Evolutionary conservation across 345 rosid species (phyloP).

Genomic region (Boechera divaricarpa): DNA sequence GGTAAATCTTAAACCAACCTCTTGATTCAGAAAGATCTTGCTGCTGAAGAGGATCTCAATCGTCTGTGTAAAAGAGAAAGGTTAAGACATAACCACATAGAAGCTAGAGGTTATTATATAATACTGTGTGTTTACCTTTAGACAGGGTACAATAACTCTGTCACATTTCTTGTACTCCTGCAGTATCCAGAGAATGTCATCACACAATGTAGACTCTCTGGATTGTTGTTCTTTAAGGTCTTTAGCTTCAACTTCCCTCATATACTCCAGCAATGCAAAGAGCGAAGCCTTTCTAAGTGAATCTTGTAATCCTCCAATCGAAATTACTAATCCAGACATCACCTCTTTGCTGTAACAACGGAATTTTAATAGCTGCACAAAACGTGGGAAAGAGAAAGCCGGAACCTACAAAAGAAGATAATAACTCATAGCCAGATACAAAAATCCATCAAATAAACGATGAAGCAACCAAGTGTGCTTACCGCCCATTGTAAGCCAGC

Average conservation of each 20-base stretch:
- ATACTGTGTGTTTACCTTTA: slow-evolving; percentile 60
- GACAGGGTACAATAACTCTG: slow-evolving; percentile 79
- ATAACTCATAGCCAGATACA: neutral
- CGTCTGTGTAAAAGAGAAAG: slow-evolving; percentile 58
- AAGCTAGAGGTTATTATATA: slow-evolving; percentile 12
- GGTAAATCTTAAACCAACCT: slow-evolving; percentile 58
- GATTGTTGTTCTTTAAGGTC: slow-evolving; percentile 49
- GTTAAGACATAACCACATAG: slow-evolving; percentile 19
- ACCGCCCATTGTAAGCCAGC: slow-evolving; percentile 75
- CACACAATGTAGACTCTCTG: slow-evolving; percentile 56
- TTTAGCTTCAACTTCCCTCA: slow-evolving; percentile 53
- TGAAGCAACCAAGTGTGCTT: slow-evolving; percentile 45
- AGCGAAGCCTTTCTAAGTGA: slow-evolving; percentile 74
- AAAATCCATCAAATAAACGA: neutral
- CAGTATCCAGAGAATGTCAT: slow-evolving; percentile 84
- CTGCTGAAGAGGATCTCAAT: slow-evolving; percentile 74
- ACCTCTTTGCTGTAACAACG: slow-evolving; percentile 71
- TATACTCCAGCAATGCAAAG: slow-evolving; percentile 72
- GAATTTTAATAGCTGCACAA: slow-evolving; percentile 66
- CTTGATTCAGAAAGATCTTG: slow-evolving; percentile 65
- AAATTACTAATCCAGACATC: slow-evolving; percentile 83
- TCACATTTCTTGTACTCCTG: slow-evolving; percentile 74
- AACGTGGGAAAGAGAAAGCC: slow-evolving; percentile 78
- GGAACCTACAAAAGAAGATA: slow-evolving; percentile 70
- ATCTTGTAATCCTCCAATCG: slow-evolving; percentile 93